Percentiles rank a stretch among this genome's conserved stretches.
Evolutionary conservation across 2,329 filamentous ascomycete genomes (phyloP).

Genomic region (Alternaria novae-zelandiae): DNA sequence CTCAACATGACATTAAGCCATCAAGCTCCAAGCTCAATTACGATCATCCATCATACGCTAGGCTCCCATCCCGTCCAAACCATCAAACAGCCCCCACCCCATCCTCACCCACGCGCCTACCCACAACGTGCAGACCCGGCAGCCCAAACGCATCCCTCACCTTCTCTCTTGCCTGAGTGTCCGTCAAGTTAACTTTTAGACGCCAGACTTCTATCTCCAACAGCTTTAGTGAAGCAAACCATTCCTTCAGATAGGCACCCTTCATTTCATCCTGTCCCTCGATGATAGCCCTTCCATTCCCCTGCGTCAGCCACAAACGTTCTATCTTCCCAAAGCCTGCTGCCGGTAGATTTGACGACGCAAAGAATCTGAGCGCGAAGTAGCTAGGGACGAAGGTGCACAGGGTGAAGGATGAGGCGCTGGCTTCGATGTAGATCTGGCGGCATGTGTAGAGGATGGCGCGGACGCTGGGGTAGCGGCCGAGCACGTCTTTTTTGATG

Average conservation of each 20-base stretch:
- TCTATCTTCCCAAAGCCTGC: not conserved
- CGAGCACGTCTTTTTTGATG: not conserved
- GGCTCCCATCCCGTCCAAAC: not conserved
- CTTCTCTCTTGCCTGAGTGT: not conserved
- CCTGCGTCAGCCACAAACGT: fast-evolving
- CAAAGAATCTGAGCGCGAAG: not conserved
- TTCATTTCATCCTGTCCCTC: not conserved
- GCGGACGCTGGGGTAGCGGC: not conserved
- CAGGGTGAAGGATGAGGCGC: not conserved
- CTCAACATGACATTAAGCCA: not conserved
- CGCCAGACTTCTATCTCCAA: not conserved
- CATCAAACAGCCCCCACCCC: not conserved
- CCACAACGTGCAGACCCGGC: not conserved
- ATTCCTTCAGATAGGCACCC: not conserved
- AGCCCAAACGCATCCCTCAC: not conserved
- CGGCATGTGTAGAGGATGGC: not conserved
- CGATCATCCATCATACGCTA: not conserved
- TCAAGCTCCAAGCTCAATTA: not conserved
- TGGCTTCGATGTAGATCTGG: not conserved
- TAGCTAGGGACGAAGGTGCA: not conserved
- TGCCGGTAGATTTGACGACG: fast-evolving
- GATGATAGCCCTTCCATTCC: not conserved
- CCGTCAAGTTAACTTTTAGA: not conserved
- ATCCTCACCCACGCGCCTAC: not conserved
- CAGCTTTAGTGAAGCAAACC: not conserved